These are phyloP conservation scores for Infundibulicybe gibba DNA, from an alignment of 768 basidiomycete genomes.

Conservation along the genomic window DNA sequence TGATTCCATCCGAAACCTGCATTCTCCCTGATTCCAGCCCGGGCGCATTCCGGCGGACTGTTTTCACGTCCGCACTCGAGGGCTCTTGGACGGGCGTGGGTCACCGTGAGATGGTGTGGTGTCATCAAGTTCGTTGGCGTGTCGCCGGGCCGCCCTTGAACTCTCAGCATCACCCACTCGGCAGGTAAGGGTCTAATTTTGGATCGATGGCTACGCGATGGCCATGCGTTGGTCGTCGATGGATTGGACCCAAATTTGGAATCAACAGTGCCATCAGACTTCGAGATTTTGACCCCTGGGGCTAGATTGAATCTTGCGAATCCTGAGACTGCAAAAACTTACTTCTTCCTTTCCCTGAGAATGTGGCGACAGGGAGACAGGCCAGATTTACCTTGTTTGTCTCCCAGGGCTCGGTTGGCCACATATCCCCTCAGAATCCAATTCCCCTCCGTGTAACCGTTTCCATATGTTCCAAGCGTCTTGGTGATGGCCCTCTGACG, in stretches of 20 bases:
- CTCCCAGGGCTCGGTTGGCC: slow-evolving; percentile 51
- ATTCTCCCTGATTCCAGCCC: slow-evolving; percentile 39
- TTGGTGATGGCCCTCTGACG: slow-evolving; percentile 4
- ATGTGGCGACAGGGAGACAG: slow-evolving; percentile 2
- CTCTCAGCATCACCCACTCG: slow-evolving; percentile 33
- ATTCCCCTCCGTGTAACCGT: slow-evolving; percentile 44
- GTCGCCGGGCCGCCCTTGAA: slow-evolving; percentile 80
- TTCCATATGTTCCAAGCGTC: slow-evolving; percentile 32
- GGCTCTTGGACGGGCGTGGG: slow-evolving; percentile 96
- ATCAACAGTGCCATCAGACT: slow-evolving; percentile 17
- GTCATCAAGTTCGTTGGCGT: slow-evolving; percentile 92
- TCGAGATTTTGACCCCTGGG: slow-evolving; percentile 33
- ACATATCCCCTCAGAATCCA: slow-evolving; percentile 47
- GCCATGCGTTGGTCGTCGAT: slow-evolving; percentile 38
- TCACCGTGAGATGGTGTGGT: slow-evolving; percentile 98
- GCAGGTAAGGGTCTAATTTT: slow-evolving; percentile 34
- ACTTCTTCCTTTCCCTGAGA: slow-evolving; percentile 47
- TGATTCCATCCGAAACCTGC: slow-evolving; percentile 90
- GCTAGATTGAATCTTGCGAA: slow-evolving; percentile 37
- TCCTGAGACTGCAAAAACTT: slow-evolving; percentile 38
- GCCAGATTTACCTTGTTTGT: slow-evolving; percentile 52
- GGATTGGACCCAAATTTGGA: slow-evolving; percentile 1
- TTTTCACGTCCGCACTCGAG: slow-evolving; percentile 85
- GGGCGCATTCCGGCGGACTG: slow-evolving; percentile 46
- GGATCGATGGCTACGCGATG: slow-evolving; percentile 69